Conservation (phyloP, 352 stramenopile genomes). For the Peronospora farinosa region DNA sequence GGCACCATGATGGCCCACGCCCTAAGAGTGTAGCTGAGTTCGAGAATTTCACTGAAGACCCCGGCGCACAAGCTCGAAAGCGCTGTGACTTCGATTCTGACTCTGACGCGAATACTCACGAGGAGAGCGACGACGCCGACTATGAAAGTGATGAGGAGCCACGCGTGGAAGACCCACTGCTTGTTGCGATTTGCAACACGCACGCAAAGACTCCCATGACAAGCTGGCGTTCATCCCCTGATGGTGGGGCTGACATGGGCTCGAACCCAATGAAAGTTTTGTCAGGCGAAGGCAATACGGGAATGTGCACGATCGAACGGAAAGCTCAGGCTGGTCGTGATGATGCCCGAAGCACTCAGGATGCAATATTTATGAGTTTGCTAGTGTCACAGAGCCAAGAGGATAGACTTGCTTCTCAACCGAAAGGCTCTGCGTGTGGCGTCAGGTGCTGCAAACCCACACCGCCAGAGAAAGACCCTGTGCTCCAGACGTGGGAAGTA, state of each 20-base stretch:
- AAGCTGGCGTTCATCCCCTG: slow-evolving; percentile 51
- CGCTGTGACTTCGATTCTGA: slow-evolving; percentile 26
- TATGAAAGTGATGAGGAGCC: slow-evolving; percentile 30
- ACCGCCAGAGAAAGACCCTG: slow-evolving; percentile 45
- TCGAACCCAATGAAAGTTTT: slow-evolving; percentile 30
- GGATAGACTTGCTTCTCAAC: slow-evolving; percentile 31
- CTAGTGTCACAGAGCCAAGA: slow-evolving; percentile 52
- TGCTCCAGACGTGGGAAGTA: slow-evolving; percentile 63
- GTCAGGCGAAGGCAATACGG: slow-evolving; percentile 64
- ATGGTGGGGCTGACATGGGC: slow-evolving; percentile 10
- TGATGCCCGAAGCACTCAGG: slow-evolving; percentile 47
- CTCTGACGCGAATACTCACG: slow-evolving; percentile 15
- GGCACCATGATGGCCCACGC: slow-evolving; percentile 49
- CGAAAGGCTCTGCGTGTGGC: slow-evolving; percentile 19
- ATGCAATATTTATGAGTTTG: slow-evolving; percentile 63
- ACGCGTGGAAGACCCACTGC: slow-evolving; percentile 39
- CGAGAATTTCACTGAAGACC: slow-evolving; percentile 48
- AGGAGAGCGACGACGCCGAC: slow-evolving; percentile 30
- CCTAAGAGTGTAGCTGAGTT: slow-evolving; percentile 56
- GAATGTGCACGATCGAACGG: slow-evolving; percentile 60
- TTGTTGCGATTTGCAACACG: slow-evolving; percentile 58
- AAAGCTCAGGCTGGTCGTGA: slow-evolving; percentile 51
- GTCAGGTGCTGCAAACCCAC: slow-evolving; percentile 34
- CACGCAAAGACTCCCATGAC: slow-evolving; percentile 57
- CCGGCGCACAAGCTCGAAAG: slow-evolving; percentile 2